Base-by-base conservation (phyloP, 192 early-diverging fungal species). In the Haplosporangium gracile region DNA sequence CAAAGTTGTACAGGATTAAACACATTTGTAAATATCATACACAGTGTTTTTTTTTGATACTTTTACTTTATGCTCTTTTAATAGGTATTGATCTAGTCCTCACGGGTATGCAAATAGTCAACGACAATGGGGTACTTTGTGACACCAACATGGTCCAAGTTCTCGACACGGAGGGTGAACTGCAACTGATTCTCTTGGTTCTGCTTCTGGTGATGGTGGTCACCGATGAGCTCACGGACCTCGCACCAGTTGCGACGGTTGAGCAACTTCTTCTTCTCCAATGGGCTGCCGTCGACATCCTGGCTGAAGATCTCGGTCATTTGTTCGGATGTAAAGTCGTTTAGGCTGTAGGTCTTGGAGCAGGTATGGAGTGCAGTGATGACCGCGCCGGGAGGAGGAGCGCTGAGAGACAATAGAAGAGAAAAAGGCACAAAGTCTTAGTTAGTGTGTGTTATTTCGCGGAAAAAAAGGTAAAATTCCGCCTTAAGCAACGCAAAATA, bases 231-330 rank as follows among this genome's bases (percentile, higher is more conserved):
- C 82, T 90, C 90, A 20, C 89, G 86, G 34, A 91, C 91, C 15
- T 88, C 89, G 76, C 88, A 91, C 88, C 91, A 94, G 78, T 93
- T 94, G 38, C 94, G 90, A 16, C 93, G 88, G 8, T 88, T 90
- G 47, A 95, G 75, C 79, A 94, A 70, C 87, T 95, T 88, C 42
- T 82, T 88, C 47, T 85, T 72, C 16, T 85, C 83, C 3, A 85
- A 75, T 4, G 74, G 55, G 6, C 11, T 89, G 20, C 94, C 95
- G 71, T 96, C 92, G 60, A 95, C 93, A 71, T 95, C 94, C 73
- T 89, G 39, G 29, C 90, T 89, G 78, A 97, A 97, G 49, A 94
- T 80, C 36, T 92, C 89, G 76, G 93, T 90, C 95, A 97, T 96
- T 55, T 91, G 85, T 68, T 97, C 96, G 53, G 92, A 90, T 10